These are phyloP conservation scores for Amaranthus cruentus DNA, from an alignment of 148 eudicot species.

Conservation along the genomic window DNA sequence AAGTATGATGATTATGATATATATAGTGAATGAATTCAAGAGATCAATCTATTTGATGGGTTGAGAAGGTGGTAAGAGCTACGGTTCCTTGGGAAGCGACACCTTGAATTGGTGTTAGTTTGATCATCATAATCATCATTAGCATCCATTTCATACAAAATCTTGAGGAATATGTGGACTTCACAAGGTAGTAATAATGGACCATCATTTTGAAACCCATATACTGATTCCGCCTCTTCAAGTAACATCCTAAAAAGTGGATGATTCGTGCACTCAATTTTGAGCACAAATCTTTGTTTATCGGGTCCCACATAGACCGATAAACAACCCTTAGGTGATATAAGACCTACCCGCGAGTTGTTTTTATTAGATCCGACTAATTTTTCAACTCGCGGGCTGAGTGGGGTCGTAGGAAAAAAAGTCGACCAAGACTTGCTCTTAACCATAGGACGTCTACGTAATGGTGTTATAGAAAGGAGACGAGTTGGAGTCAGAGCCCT, in stretches of 20 bases:
- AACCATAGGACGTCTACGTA: conserved; percentile 18
- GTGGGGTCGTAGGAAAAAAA: conserved; percentile 13
- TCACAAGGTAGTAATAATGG: conserved; percentile 69
- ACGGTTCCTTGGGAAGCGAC: conserved; percentile 21
- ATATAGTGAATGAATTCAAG: conserved; percentile 6
- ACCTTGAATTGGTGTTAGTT: not conserved
- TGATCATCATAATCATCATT: conserved; percentile 4
- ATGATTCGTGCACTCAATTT: conserved; percentile 47
- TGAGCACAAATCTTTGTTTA: conserved; percentile 61
- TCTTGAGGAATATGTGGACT: conserved; percentile 43
- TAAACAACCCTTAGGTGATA: conserved; percentile 59
- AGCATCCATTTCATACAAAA: conserved; percentile 48
- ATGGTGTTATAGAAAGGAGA: not conserved
- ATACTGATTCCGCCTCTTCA: conserved; percentile 67
- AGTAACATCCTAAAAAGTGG: conserved; percentile 54
- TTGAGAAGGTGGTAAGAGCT: conserved; percentile 35
- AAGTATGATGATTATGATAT: too few species aligned
- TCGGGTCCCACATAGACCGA: conserved; percentile 71
- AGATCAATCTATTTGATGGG: conserved; percentile 21
- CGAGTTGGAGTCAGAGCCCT: not conserved
- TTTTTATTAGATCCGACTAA: conserved; percentile 9
- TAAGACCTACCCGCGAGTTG: not conserved
- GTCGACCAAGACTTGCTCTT: conserved; percentile 43
- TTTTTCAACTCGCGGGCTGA: not conserved
- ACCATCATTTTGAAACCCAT: conserved; percentile 53